These are phyloP conservation scores for Citeromyces hawaiiensis DNA, from an alignment of 1,139 yeast species.

Conservation along the genomic window DNA sequence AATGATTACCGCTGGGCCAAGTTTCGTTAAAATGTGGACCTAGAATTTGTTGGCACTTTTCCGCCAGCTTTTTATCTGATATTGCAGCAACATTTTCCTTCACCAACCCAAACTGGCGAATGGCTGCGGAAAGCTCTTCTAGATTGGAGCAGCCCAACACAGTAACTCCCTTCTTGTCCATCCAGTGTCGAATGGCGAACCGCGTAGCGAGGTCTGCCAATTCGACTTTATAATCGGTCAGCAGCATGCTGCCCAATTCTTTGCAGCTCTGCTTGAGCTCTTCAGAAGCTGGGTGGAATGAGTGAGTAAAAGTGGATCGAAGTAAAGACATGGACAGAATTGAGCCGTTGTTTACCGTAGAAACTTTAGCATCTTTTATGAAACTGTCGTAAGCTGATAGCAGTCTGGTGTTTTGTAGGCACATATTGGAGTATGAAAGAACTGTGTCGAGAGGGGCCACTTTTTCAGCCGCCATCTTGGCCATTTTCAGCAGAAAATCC, in stretches of 20 bases:
- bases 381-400: conserved; percentile 36
- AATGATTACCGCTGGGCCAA: conserved; percentile 60
- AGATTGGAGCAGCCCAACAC: conserved; percentile 64
- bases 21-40: conserved; percentile 46
- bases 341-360: conserved; percentile 60
- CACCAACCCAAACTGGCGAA: conserved; percentile 43
- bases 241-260: conserved; percentile 33
- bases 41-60: conserved; percentile 32
- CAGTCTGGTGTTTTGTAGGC: conserved; percentile 63
- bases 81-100: conserved; percentile 18
- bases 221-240: conserved; percentile 30
- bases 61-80: conserved; percentile 28
- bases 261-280: conserved; percentile 42
- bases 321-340: conserved; percentile 82
- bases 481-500: conserved; percentile 41
- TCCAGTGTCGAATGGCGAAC: conserved; percentile 57
- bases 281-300: conserved; percentile 73
- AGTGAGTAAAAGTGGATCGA: conserved; percentile 50
- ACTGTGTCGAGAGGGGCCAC: conserved; percentile 56
- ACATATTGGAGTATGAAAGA: conserved; percentile 70
- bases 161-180: conserved; percentile 32
- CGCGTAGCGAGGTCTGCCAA: conserved; percentile 75
- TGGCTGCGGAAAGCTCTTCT: conserved; percentile 49
- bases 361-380: conserved; percentile 37
- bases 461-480: conserved; percentile 20